phyloP scores from a whole-genome alignment of 352 stramenopile genomes.

The Phytophthora brassicae region DNA sequence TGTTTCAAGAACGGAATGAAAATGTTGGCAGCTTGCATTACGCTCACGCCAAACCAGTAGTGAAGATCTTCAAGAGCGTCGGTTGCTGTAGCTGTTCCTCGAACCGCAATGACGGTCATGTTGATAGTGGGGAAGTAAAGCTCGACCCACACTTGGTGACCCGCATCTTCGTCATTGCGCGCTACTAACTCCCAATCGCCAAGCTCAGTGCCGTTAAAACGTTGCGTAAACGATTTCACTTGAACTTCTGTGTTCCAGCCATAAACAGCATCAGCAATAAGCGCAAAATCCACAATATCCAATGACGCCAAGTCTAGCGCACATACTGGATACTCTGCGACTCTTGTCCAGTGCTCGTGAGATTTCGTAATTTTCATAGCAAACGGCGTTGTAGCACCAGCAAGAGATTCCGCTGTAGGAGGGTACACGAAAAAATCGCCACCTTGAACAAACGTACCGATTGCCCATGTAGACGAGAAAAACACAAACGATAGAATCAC shows the following conservation, averaged over 20 bases:
- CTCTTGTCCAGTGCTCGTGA: constrained; percentile 33
- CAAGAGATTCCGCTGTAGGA: constrained; percentile 31
- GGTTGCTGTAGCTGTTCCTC: constrained; percentile 77
- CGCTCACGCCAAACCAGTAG: constrained; percentile 86
- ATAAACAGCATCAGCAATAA: constrained; percentile 84
- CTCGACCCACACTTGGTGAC: constrained; percentile 85
- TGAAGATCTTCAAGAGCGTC: constrained; percentile 87
- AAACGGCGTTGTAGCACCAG: constrained; percentile 21
- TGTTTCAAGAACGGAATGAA: constrained; percentile 89
- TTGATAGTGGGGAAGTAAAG: constrained; percentile 83
- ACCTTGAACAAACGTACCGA: constrained; percentile 86
- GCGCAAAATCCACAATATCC: constrained; percentile 82
- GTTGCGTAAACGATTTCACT: constrained; percentile 71
- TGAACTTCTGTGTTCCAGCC: constrained; percentile 79
- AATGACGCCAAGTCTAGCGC: constrained; percentile 61
- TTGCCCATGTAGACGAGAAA: constrained; percentile 86
- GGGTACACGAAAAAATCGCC: constrained; percentile 82
- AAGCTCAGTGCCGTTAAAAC: constrained; percentile 80
- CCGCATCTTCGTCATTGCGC: constrained; percentile 62
- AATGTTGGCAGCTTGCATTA: constrained; percentile 87
- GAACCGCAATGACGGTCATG: constrained; percentile 84
- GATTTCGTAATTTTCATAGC: constrained; percentile 7
- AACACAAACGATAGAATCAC: constrained; percentile 86
- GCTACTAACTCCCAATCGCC: constrained; percentile 74
- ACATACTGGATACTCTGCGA: constrained; percentile 84